Base-by-base conservation (phyloP, 2,329 filamentous ascomycete genomes). In the Aspergillus latus region DNA sequence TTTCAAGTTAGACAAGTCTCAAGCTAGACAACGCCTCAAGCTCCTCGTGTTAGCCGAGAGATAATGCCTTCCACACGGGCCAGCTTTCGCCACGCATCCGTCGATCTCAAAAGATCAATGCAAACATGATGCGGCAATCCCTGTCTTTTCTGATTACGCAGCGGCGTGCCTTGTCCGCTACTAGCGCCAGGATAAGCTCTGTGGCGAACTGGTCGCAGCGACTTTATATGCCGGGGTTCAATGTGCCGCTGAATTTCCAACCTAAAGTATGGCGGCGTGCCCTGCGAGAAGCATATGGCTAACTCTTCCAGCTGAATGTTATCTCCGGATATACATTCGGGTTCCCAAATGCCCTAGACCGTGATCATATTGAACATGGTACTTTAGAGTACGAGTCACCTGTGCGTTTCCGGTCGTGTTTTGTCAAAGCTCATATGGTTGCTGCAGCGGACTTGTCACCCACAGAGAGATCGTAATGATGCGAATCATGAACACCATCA, bases 141-240 rank as follows among this genome's bases (percentile, higher is more conserved):
- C 37, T 9, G n/a, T 40, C 4, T 40, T n/a, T 40, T 6, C n/a
- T 15, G n/a, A 40, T 6, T 9, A 40, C n/a, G n/a, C 37, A 40
- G n/a, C 37, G 13, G 5, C 37, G 37, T n/a, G 5, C 11, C n/a
- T 11, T 40, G 32, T 78, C 77, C 50, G 76, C 78, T 63, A 79
- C 78, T 54, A 78, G 77, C 55, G 64, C 76, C 21, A 36, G 34
- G 7, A 30, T 28, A 10, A 45, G 11, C 43, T 28, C 43, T 21
- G 40, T 43, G 2, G 43, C 43, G 13, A 26, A 5, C 10, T 11
- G 21, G 3, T 11, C 42, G 4, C 21, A 45, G 21, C 21, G 21
- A 28, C 10, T 11, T 21, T 21, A 45, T 13, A 45, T 45, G 43
- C 43, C 43, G 5, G 43, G 43, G 16, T 45, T 28, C 21, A 45